phyloP scores from a whole-genome alignment of 2,329 filamentous ascomycete genomes.

The Botrytis squamosa region DNA sequence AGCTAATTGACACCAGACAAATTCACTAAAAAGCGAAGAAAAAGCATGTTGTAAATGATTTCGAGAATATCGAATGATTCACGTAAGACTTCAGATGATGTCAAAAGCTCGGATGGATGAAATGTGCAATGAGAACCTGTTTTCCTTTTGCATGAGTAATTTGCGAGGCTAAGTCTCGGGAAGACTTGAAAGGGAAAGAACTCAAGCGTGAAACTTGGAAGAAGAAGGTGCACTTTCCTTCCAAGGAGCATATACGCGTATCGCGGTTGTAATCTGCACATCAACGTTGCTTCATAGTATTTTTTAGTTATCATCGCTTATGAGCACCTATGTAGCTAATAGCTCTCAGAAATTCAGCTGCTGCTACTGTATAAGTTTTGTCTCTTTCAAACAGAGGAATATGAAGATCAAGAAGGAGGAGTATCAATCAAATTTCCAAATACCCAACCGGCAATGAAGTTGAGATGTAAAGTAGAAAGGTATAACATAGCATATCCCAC shows the following conservation, averaged over 20 bases:
- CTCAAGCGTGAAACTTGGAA: not conserved
- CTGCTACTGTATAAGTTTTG: not conserved
- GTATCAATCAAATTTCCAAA: not conserved
- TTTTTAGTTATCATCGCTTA: not conserved
- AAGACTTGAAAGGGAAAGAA: not conserved
- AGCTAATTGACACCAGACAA: no score
- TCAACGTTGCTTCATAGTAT: not conserved
- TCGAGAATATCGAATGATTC: not conserved
- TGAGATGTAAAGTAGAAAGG: not conserved
- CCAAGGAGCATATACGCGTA: rapidly evolving
- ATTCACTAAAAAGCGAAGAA: not conserved
- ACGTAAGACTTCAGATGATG: not conserved
- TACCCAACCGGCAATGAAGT: not conserved
- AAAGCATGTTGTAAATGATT: not conserved
- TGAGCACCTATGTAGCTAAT: not conserved
- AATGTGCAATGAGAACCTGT: not conserved
- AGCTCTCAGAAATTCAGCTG: not conserved
- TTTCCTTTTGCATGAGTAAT: not conserved
- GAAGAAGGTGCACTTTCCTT: not conserved
- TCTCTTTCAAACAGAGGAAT: not conserved
- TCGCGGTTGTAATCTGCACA: not conserved
- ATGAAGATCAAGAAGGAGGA: not conserved
- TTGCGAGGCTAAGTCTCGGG: rapidly evolving
- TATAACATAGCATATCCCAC: no score
- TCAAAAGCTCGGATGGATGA: not conserved